Base-by-base conservation (phyloP, 805 yeast species). In the Vanderwaltozyma polyspora region DNA sequence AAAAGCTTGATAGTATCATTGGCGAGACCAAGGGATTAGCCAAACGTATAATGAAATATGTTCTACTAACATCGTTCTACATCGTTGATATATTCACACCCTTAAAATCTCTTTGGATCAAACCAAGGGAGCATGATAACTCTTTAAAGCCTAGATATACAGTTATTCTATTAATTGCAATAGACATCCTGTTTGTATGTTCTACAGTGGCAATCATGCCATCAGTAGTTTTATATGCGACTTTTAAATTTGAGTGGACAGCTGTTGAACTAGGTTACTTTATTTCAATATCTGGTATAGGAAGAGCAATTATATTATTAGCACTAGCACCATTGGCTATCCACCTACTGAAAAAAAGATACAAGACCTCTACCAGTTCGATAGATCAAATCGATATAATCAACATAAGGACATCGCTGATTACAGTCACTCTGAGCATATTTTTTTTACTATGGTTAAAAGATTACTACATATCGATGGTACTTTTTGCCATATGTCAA, bases 181-280 rank as follows among this genome's bases (percentile, higher is more conserved):
- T 68, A 33, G 84, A 79, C 32, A 46, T 69, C 0, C 37, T 69
- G 14, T 45, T 63, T 13, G 54, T 61, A 30, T 42, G 66, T 9
- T 47, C 68, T n/a, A 59, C 67, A 1, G 48, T 59, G 3, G 68
- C 71, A 0, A 34, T 63, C 6, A 61, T 64, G 4, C 60, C 66
- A 9, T 60, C 73, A 1, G 36, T 68, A 17, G 52, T 75, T 1
- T 49, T 79, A 13, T 79, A 70, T 44, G 70, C 76, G 1, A 67
- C 76, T 4, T 73, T 61, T 45, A 51, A 46, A 25, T 78, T 70
- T 49, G 40, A 62, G 21, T 76, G 86, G 79, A 52, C 51, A 10
- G 64, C 79, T 15, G 65, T 60, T 4, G 66, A 66, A 23, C 51
- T 79, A 32, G 81, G 85, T 5, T 66, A 67, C 34, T 68, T 69